phyloP scores from a whole-genome alignment of 768 basidiomycete genomes.

The Suillus subaureus region DNA sequence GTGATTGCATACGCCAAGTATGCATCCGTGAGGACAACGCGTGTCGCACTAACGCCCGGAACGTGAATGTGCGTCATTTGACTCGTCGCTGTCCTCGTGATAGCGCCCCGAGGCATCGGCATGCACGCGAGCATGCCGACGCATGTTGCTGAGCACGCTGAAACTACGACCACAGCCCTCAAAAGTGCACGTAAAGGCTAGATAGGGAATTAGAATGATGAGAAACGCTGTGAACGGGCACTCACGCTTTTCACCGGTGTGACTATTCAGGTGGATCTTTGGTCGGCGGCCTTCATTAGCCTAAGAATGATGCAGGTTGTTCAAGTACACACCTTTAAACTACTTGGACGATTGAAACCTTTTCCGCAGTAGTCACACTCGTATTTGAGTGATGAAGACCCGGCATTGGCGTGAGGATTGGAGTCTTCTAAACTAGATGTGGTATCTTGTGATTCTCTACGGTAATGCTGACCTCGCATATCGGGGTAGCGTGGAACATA shows the following conservation, averaged over 20 bases:
- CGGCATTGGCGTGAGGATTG: slow-evolving; percentile 18
- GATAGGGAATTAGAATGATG: slow-evolving; percentile 12
- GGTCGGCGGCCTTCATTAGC: slow-evolving; percentile 15
- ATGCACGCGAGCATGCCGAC: slow-evolving; percentile 80
- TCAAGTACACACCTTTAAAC: slow-evolving; percentile 60
- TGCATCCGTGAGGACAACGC: slow-evolving; percentile 1
- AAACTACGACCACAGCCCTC: slow-evolving; percentile 80
- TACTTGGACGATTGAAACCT: slow-evolving; percentile 81
- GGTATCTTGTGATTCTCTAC: slow-evolving; percentile 20
- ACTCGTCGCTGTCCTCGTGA: slow-evolving; percentile 49
- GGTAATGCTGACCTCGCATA: slow-evolving; percentile 16
- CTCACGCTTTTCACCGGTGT: slow-evolving; percentile 86
- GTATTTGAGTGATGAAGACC: slow-evolving; percentile 54
- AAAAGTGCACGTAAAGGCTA: slow-evolving; percentile 77
- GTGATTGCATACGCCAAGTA: background rate
- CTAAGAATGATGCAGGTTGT: slow-evolving; percentile 6
- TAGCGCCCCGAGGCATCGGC: slow-evolving; percentile 35
- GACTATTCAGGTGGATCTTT: slow-evolving; percentile 83
- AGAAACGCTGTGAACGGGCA: slow-evolving; percentile 16
- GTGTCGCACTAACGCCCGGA: slow-evolving; percentile 16
- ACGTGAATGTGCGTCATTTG: slow-evolving; percentile 38
- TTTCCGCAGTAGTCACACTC: slow-evolving; percentile 81
- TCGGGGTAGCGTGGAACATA: slow-evolving; percentile 22
- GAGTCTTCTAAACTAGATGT: slow-evolving; percentile 14
- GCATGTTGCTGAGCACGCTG: slow-evolving; percentile 89